Percentiles rank a stretch among this genome's conserved stretches.
Conservation (phyloP, 805 yeast genomes). For the Yarrowia sp. region DNA sequence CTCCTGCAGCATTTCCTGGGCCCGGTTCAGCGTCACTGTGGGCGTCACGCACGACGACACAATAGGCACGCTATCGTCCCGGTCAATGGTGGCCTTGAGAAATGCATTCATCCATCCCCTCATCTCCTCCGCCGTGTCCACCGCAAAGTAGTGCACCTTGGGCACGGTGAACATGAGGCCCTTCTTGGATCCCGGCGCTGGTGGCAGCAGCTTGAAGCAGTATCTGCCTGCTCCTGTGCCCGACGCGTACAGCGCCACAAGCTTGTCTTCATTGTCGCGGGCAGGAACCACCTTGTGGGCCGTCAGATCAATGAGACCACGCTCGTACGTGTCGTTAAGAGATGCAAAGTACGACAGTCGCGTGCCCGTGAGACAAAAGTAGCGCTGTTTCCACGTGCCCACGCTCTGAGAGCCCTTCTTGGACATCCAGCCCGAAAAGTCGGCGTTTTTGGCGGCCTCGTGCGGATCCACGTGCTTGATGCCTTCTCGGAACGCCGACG, state of each 20-base stretch:
- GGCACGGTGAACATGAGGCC: slow-evolving; percentile 97
- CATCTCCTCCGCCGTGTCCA: slow-evolving; percentile 87
- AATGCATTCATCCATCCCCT: slow-evolving; percentile 91
- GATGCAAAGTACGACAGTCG: slow-evolving; percentile 82
- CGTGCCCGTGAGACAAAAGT: slow-evolving; percentile 86
- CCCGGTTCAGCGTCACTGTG: slow-evolving; percentile 82
- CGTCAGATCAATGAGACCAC: slow-evolving; percentile 92
- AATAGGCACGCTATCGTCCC: slow-evolving; percentile 89
- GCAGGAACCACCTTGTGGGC: slow-evolving; percentile 89
- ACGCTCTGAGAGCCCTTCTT: slow-evolving; percentile 81
- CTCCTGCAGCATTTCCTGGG: slow-evolving; percentile 78
- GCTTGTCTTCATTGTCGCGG: slow-evolving; percentile 71
- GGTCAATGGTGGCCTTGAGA: slow-evolving; percentile 92
- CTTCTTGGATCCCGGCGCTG: slow-evolving; percentile 94
- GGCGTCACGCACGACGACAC: slow-evolving; percentile 92
- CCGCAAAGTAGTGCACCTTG: slow-evolving; percentile 92
- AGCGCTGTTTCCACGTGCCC: slow-evolving; percentile 89
- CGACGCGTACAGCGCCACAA: slow-evolving; percentile 84
- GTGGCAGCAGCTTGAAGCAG: slow-evolving; percentile 87
- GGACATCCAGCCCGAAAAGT: slow-evolving; percentile 91
- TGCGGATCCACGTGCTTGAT: slow-evolving; percentile 70
- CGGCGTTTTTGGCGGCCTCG: slow-evolving; percentile 73
- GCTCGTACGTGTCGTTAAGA: slow-evolving; percentile 74
- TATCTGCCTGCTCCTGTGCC: slow-evolving; percentile 91
- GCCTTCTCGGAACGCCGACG: slow-evolving; percentile 63